Evolutionary conservation across 73 alveolate genomes (phyloP).

Genomic region (Durusdinium trenchii): DNA sequence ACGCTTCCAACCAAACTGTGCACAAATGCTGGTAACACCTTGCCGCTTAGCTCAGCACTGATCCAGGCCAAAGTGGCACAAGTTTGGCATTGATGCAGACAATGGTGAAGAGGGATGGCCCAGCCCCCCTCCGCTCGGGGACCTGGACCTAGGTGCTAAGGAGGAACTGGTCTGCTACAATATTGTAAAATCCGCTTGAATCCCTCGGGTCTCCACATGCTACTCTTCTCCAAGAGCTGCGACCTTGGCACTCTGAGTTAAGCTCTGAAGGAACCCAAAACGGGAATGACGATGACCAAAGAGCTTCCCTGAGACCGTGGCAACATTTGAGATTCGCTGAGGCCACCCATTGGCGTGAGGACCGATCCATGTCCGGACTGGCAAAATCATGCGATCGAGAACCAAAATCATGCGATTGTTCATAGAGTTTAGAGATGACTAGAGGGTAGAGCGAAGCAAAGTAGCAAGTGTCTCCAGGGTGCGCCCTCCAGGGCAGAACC

Average conservation of each 20-base stretch:
- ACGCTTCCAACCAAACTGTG: no score
- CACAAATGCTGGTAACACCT: no score
- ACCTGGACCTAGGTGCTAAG: slow-evolving; percentile 43
- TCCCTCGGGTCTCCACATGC: slow-evolving; percentile 1
- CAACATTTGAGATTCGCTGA: slow-evolving; percentile 87
- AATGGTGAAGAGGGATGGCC: slow-evolving; percentile 16
- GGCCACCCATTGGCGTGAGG: slow-evolving; percentile 5
- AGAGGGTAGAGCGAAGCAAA: not conserved
- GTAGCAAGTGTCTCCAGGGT: slow-evolving; percentile 28
- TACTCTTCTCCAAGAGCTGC: slow-evolving; percentile 62
- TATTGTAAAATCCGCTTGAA: not conserved
- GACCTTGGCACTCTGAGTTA: slow-evolving; percentile 9
- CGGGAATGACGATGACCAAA: not conserved
- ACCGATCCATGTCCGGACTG: slow-evolving; percentile 36
- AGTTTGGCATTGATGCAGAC: slow-evolving; percentile 81
- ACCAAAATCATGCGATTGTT: not conserved
- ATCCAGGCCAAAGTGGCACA: slow-evolving; percentile 41
- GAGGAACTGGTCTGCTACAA: not conserved
- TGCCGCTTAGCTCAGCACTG: not conserved
- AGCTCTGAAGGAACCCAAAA: not conserved
- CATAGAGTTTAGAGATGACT: not conserved
- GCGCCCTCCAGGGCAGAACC: slow-evolving; percentile 94
- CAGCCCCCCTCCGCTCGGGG: slow-evolving; percentile 33
- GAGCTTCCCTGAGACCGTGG: not conserved
- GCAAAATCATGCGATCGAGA: not conserved